Evolutionary conservation across 2,329 filamentous ascomycete species (phyloP).

Genomic region (Trichoderma cornu-damae): DNA sequence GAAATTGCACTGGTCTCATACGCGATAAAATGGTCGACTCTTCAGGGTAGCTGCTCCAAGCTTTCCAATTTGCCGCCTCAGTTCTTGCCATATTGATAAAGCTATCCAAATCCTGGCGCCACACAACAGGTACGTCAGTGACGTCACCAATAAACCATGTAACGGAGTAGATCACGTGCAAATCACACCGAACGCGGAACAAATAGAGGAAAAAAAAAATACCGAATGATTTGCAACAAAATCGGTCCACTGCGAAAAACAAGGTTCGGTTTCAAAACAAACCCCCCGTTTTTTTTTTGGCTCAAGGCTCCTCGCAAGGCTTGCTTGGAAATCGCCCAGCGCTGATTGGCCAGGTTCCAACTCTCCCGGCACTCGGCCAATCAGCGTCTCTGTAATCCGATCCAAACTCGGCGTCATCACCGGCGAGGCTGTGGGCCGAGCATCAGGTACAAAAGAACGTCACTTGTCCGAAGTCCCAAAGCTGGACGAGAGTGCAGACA

Average conservation of each 20-base stretch:
- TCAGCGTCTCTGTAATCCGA: constrained; percentile 6
- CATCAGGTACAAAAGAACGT: constrained; percentile 21
- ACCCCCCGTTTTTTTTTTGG: too few relatives aligned
- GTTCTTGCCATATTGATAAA: too few relatives aligned
- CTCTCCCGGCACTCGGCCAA: constrained; percentile 11
- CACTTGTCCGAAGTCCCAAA: background rate
- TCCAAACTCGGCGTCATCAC: constrained; percentile 6
- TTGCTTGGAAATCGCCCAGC: constrained; percentile 21
- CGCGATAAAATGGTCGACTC: too few relatives aligned
- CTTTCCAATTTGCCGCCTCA: too few relatives aligned
- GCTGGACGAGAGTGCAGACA: background rate
- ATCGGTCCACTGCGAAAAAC: background rate
- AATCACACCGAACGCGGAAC: background rate
- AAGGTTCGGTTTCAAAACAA: background rate
- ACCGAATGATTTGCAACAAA: background rate
- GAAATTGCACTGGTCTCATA: too few relatives aligned
- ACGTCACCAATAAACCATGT: too few relatives aligned
- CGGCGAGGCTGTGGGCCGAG: background rate
- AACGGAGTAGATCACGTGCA: background rate
- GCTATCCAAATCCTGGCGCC: too few relatives aligned
- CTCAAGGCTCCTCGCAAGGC: too few relatives aligned
- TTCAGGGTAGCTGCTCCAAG: constrained; percentile 4
- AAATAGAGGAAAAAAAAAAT: too few relatives aligned
- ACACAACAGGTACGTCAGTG: too few relatives aligned
- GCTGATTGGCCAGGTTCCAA: constrained; percentile 18